Evolutionary conservation across 2,329 filamentous ascomycete species (phyloP).

Genomic region (Pestalotiopsis sp.): DNA sequence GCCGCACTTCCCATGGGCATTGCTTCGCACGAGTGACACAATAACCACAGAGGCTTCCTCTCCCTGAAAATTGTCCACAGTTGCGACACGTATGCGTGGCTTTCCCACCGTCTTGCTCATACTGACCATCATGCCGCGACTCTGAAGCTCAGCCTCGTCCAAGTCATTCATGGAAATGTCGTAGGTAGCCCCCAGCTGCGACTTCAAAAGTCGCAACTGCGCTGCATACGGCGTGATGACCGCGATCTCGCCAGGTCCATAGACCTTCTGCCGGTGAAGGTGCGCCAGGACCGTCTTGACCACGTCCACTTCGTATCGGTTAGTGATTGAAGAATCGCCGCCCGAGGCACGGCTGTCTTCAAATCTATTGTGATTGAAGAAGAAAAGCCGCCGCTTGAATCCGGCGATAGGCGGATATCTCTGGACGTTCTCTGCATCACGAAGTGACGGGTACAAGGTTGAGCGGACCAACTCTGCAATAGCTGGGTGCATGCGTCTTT

Average conservation of each 20-base stretch:
- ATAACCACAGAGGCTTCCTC: conserved; percentile 75
- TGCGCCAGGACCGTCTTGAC: conserved; percentile 64
- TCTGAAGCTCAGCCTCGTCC: conserved; percentile 37
- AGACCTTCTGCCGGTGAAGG: conserved; percentile 65
- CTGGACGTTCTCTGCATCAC: conserved; percentile 44
- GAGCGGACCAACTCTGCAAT: conserved; percentile 57
- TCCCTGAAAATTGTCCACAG: conserved; percentile 77
- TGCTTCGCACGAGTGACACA: conserved; percentile 73
- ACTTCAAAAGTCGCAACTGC: conserved; percentile 61
- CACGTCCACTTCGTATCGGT: conserved; percentile 67
- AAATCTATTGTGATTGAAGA: conserved; percentile 43
- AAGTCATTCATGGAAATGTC: conserved; percentile 39
- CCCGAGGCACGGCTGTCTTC: conserved; percentile 25
- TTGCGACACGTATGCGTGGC: conserved; percentile 59
- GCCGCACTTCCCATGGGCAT: conserved; percentile 58
- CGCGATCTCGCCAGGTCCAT: conserved; percentile 64
- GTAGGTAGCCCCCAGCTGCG: conserved; percentile 64
- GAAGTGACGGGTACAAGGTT: conserved; percentile 55
- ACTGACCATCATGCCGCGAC: conserved; percentile 21
- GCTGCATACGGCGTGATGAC: conserved; percentile 70
- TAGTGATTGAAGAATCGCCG: conserved; percentile 49
- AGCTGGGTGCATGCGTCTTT: conserved; percentile 62
- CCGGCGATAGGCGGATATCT: conserved; percentile 48
- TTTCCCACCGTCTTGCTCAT: conserved; percentile 38
- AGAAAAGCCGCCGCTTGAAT: conserved; percentile 54